Percentiles rank a stretch among this genome's conserved stretches.
Conservation (phyloP, 2,329 filamentous ascomycete genomes). For the Ceratocystis huliohia region DNA sequence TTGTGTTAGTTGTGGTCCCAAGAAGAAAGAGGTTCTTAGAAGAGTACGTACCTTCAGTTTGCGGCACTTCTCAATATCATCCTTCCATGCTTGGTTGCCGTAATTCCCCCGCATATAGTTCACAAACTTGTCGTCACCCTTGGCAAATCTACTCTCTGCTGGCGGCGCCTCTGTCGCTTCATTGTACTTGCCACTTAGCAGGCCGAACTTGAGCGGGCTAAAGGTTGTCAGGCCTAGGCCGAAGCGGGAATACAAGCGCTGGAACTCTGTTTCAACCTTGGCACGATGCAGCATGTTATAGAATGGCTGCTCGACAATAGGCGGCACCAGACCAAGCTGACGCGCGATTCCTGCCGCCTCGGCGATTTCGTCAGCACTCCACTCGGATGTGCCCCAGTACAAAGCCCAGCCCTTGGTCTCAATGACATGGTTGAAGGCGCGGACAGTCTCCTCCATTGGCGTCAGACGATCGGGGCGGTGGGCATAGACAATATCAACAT, state of each 20-base stretch:
- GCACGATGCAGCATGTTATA: conserved; percentile 53
- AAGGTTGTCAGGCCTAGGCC: conserved; percentile 51
- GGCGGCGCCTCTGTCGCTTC: conserved; percentile 37
- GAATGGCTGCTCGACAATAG: conserved; percentile 53
- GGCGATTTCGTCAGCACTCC: conserved; percentile 55
- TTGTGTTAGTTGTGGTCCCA: neutral
- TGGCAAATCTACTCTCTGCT: conserved; percentile 46
- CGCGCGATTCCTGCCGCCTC: conserved; percentile 41
- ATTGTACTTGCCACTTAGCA: conserved; percentile 56
- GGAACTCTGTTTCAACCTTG: conserved; percentile 51
- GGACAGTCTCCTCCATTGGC: conserved; percentile 58
- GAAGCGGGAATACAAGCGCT: conserved; percentile 45
- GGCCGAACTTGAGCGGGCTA: conserved; percentile 44
- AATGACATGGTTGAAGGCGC: conserved; percentile 50
- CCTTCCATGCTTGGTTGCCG: conserved; percentile 45
- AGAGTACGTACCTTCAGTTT: conserved; percentile 27
- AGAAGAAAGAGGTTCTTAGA: neutral
- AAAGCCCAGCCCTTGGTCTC: conserved; percentile 45
- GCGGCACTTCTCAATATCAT: conserved; percentile 35
- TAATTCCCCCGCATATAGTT: conserved; percentile 38
- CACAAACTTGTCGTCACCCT: conserved; percentile 45
- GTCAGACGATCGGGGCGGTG: conserved; percentile 55
- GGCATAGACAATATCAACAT: conserved; percentile 57
- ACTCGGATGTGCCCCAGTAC: conserved; percentile 62
- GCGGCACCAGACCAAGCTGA: conserved; percentile 47